A percentile compares a stretch with the other conserved stretches of the same genome.
These are phyloP conservation scores for Fomitopsis serialis DNA, from an alignment of 768 basidiomycete genomes.

Conservation along the genomic window DNA sequence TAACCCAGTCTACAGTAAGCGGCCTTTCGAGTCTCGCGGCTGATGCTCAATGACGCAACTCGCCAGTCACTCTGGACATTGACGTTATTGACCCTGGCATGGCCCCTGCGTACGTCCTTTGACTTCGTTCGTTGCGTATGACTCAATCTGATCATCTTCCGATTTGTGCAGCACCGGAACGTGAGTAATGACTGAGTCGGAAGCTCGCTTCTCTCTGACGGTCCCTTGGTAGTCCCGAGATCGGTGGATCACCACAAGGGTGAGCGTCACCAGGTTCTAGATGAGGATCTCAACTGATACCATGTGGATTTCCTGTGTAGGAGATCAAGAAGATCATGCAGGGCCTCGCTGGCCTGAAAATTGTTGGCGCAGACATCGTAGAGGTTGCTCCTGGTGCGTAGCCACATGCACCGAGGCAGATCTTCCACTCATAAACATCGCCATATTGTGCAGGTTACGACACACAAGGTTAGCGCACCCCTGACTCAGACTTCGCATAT, in stretches of 20 bases:
- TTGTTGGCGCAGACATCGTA: slow-evolving; percentile 31
- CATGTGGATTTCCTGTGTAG: slow-evolving; percentile 15
- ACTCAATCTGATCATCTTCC: not conserved
- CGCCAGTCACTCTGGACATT: slow-evolving; percentile 15
- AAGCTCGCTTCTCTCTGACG: not conserved
- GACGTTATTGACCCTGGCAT: slow-evolving; percentile 17
- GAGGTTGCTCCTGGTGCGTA: slow-evolving; percentile 19
- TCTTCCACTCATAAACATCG: not conserved
- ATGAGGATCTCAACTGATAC: not conserved
- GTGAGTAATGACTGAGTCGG: slow-evolving; percentile 14
- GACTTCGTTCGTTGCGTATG: not conserved
- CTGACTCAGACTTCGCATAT: not conserved
- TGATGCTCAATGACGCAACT: not conserved
- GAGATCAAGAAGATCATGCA: slow-evolving; percentile 33
- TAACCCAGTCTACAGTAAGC: slow-evolving; percentile 25
- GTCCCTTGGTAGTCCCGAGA: slow-evolving; percentile 21
- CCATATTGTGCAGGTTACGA: slow-evolving; percentile 13
- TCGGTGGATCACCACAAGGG: slow-evolving; percentile 28
- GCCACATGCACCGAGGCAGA: not conserved
- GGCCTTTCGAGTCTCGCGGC: not conserved
- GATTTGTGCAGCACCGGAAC: slow-evolving; percentile 24
- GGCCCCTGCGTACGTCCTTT: slow-evolving; percentile 13
- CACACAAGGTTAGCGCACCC: slow-evolving; percentile 18
- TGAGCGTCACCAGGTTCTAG: slow-evolving; percentile 1
- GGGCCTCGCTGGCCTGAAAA: slow-evolving; percentile 29